phyloP scores from a whole-genome alignment of 306 rosid species.

The Rosa chinensis region DNA sequence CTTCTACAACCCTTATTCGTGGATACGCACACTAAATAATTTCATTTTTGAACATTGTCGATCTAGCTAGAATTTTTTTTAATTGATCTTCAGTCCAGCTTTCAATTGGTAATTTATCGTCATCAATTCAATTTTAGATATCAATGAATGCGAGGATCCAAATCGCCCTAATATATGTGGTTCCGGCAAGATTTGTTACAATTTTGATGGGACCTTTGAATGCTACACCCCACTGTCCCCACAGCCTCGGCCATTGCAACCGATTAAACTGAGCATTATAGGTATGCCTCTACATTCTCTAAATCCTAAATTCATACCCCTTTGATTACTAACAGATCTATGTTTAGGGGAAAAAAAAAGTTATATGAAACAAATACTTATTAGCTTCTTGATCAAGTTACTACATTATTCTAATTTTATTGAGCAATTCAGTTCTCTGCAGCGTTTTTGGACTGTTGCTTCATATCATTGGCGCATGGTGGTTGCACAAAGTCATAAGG shows the following conservation, averaged over 20 bases:
- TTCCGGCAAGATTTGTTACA: too few species aligned
- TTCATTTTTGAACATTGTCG: too few species aligned
- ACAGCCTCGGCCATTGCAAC: neutral
- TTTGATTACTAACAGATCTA: neutral
- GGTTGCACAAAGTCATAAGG: neutral
- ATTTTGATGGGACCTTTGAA: too few species aligned
- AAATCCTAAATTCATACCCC: neutral
- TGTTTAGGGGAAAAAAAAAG: too few species aligned
- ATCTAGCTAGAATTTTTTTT: too few species aligned
- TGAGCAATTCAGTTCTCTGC: neutral
- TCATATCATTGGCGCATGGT: neutral
- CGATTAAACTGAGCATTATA: neutral
- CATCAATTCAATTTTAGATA: neutral
- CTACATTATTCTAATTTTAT: neutral
- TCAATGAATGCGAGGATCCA: conserved; percentile 6
- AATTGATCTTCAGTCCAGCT: too few species aligned
- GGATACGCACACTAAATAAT: too few species aligned
- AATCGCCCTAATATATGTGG: too few species aligned
- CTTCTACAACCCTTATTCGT: neutral
- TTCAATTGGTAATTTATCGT: too few species aligned
- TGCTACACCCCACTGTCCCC: too few species aligned
- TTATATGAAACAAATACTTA: neutral
- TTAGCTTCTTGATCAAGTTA: neutral
- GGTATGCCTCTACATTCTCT: neutral
- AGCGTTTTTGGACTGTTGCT: neutral